Evolutionary conservation across 441 rosid genomes (phyloP).

Genomic region (Eutrema salsugineum): DNA sequence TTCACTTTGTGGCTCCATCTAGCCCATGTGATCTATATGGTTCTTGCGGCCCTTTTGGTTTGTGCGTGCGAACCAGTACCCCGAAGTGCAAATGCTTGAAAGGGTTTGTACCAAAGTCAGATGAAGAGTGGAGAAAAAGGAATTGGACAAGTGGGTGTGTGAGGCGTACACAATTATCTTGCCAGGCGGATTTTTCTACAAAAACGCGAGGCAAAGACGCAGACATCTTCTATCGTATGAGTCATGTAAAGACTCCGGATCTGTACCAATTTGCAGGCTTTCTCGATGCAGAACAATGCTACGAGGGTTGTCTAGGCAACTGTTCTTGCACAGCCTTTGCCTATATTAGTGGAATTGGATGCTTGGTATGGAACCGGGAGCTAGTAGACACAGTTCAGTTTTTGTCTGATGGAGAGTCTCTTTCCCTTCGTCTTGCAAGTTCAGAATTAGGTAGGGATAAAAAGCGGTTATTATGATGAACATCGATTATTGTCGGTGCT

Average conservation of each 20-base stretch:
- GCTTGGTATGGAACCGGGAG: conserved; percentile 41
- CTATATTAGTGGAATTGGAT: conserved; percentile 42
- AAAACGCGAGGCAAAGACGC: conserved; percentile 22
- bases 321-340: conserved; percentile 62
- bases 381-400: conserved; percentile 39
- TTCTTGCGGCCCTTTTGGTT: conserved; percentile 40
- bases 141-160: conserved; percentile 54
- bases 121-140: conserved; percentile 34
- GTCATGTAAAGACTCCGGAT: conserved; percentile 39
- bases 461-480: no score
- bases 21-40: conserved; percentile 40
- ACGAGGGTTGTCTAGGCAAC: conserved; percentile 33
- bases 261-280: conserved; percentile 11
- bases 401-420: conserved; percentile 28
- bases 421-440: conserved; percentile 39
- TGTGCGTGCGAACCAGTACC: conserved; percentile 24
- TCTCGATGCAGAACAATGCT: conserved; percentile 32
- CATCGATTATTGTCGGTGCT: no score
- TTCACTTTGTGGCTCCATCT: not conserved
- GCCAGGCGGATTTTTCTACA: conserved; percentile 9
- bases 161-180: conserved; percentile 34
- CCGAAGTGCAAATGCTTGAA: conserved; percentile 45
- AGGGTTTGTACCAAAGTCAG: conserved; percentile 44
- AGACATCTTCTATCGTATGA: conserved; percentile 33
- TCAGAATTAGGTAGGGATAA: conserved; percentile 40